Evolutionary conservation across 371 early-diverging fungal species (phyloP), one percentile per base, ranked within the genome.

Genomic region (Mucor racemosus): DNA sequence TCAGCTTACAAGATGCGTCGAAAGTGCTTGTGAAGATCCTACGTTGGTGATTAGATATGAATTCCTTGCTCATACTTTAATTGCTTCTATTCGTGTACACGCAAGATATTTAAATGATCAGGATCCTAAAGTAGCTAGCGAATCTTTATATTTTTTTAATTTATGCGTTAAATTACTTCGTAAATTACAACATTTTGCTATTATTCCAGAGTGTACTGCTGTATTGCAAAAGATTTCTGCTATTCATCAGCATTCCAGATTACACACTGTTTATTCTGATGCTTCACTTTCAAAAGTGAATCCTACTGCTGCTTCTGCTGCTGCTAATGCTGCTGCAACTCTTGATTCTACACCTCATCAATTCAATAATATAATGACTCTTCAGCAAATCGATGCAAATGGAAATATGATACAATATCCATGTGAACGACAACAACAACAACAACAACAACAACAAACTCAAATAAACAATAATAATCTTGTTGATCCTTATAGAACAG

Each of bases 181-280:
- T 4, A 65, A 48, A 13, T 19, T 69, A 10, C 55, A 61, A 48
- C 60, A 38, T 19, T 40, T 54, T 31, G 57, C 65, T 1, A 21
- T 57, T 15, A 57, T 69, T 39, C 69, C 69, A 36, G 65, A 69
- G 48, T 48, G 57, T 13, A 35, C 69, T 7, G 46, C 69, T 21
- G 36, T 69, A n/a, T 56, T 69, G 40, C 36, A 56, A 21, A 42
- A 65, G 21, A 60, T 69, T 4, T 42, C 65, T n/a, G 59, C 59
- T 39, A 58, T 65, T 58, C 34, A 34, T 3, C 50, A 61, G 19
- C 34, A 33, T 11, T 34, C 50, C 3, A 4, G 36, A 26, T 8
- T 36, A 36, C 36, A 19, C 39, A 21, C 58, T 40, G 21, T 11
- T 26, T 19, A 26, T 4, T 36, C 58, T 7, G 36, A 58, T 11